Evolutionary conservation across 306 rosid genomes (phyloP).

Genomic region (Prunus kanzakura): DNA sequence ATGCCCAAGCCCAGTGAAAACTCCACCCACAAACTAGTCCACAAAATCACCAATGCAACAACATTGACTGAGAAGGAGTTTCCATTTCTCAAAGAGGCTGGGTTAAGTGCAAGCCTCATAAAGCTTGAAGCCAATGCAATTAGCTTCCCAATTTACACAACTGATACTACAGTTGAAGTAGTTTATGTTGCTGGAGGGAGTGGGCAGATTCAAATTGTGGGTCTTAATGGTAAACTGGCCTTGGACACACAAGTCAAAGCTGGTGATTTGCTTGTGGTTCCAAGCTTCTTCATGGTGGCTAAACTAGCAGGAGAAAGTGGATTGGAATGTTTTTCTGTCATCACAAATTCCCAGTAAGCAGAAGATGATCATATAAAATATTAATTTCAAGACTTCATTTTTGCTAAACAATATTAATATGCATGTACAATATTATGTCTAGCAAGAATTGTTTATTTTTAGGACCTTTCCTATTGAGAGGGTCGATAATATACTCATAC

Average conservation of each 20-base stretch:
- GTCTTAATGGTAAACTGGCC: slow-evolving; percentile 27
- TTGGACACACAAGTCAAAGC: slow-evolving; percentile 44
- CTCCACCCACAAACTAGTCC: slow-evolving; percentile 26
- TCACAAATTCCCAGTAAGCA: slow-evolving; percentile 40
- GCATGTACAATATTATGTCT: no score
- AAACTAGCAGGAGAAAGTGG: slow-evolving; percentile 48
- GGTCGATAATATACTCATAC: no score
- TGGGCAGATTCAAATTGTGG: slow-evolving; percentile 52
- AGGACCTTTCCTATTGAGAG: no score
- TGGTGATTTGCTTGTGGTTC: slow-evolving; percentile 60
- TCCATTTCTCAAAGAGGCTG: slow-evolving; percentile 43
- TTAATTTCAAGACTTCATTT: neutral
- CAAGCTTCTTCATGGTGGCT: slow-evolving; percentile 44
- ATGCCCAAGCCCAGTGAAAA: slow-evolving; percentile 38
- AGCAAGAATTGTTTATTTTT: no score
- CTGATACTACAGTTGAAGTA: slow-evolving; percentile 33
- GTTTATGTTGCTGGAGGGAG: slow-evolving; percentile 47
- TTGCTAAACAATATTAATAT: neutral
- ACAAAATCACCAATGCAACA: neutral
- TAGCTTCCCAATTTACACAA: slow-evolving; percentile 33
- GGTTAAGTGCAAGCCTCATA: slow-evolving; percentile 39
- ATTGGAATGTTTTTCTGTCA: slow-evolving; percentile 40
- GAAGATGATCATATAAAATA: neutral
- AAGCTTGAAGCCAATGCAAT: slow-evolving; percentile 38
- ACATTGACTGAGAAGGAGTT: slow-evolving; percentile 32